Percentiles rank a stretch among this genome's conserved stretches.
Evolutionary conservation across 176 grass and related monocot genomes (phyloP).

Genomic region (Triticum turgidum): DNA sequence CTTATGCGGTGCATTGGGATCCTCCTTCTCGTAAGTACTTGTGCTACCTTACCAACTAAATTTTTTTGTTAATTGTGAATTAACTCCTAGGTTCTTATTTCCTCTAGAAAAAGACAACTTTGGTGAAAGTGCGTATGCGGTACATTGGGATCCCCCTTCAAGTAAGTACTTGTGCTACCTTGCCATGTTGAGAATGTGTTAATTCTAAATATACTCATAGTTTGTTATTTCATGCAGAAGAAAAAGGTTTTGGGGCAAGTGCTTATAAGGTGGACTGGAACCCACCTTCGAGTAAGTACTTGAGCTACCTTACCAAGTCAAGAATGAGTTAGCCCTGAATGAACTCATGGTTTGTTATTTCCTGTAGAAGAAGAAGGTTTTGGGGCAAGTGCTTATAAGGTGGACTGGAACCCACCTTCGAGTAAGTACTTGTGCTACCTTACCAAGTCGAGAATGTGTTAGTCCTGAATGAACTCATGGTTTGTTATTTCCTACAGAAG

Average conservation of each 20-base stretch:
- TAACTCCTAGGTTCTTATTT: background rate
- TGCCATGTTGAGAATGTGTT: background rate
- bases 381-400: background rate
- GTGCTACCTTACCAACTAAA: background rate
- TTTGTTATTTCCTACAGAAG: too few relatives aligned
- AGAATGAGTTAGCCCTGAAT: background rate
- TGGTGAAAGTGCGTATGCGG: background rate
- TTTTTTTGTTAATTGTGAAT: background rate
- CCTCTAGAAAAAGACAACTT: background rate
- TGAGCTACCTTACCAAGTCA: too few relatives aligned
- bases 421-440: too few relatives aligned
- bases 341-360: background rate
- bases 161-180: background rate
- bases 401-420: background rate
- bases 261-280: background rate
- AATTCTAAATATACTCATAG: background rate
- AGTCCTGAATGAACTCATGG: too few relatives aligned
- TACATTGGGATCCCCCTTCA: background rate
- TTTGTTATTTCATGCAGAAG: background rate
- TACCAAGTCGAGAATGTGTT: too few relatives aligned
- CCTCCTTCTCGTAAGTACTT: background rate
- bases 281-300: background rate
- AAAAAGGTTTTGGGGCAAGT: background rate
- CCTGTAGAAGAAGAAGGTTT: background rate
- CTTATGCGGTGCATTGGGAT: background rate